These are phyloP conservation scores for Penicillium sp. DNA, from an alignment of 2,329 filamentous ascomycete species.

Conservation along the genomic window DNA sequence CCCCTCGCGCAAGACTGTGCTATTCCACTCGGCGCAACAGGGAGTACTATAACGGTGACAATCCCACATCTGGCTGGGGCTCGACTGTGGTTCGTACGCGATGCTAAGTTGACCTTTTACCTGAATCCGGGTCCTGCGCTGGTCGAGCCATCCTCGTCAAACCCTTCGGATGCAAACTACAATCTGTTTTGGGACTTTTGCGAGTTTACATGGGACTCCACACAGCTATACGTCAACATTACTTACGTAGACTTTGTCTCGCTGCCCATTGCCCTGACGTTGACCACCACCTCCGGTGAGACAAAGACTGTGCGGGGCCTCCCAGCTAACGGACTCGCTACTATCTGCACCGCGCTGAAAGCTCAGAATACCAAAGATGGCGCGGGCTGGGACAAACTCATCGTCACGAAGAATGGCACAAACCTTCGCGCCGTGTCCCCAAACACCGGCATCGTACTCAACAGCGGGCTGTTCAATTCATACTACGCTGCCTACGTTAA, in stretches of 20 bases:
- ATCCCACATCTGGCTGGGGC: constrained; percentile 68
- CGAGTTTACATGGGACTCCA: constrained; percentile 63
- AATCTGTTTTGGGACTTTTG: constrained; percentile 61
- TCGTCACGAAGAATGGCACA: constrained; percentile 45
- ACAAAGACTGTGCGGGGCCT: constrained; percentile 57
- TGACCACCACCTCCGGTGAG: constrained; percentile 43
- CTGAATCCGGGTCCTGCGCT: constrained; percentile 68
- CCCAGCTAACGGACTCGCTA: constrained; percentile 52
- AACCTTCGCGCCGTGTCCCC: constrained; percentile 43
- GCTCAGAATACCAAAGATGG: constrained; percentile 55
- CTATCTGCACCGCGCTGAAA: constrained; percentile 51
- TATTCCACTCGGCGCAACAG: constrained; percentile 60
- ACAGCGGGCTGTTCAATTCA: constrained; percentile 45
- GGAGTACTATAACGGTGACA: constrained; percentile 55
- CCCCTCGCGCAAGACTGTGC: constrained; percentile 56
- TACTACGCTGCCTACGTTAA: constrained; percentile 53
- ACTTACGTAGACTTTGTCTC: constrained; percentile 71
- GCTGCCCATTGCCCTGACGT: constrained; percentile 56
- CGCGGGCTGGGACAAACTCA: constrained; percentile 58
- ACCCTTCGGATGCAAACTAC: constrained; percentile 60
- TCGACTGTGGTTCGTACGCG: constrained; percentile 66
- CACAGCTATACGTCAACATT: constrained; percentile 64
- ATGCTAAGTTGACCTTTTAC: constrained; percentile 59
- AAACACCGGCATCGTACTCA: constrained; percentile 40
- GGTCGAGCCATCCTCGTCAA: constrained; percentile 70